Conservation (phyloP, 2,329 filamentous ascomycete species). For the Pseudocercospora cruenta region DNA sequence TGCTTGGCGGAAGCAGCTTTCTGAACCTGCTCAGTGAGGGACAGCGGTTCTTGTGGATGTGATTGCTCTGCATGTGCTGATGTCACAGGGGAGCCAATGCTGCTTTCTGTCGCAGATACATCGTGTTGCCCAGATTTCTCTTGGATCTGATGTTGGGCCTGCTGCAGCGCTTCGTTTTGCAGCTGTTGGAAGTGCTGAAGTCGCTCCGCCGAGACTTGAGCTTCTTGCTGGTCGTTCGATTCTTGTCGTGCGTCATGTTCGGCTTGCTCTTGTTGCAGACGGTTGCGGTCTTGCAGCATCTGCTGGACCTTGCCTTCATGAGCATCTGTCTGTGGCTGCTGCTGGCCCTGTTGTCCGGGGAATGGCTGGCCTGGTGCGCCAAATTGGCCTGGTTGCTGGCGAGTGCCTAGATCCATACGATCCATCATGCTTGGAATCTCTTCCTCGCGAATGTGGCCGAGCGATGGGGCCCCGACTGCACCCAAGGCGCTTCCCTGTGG, state of each 20-base stretch:
- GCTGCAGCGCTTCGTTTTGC: slow-evolving; percentile 52
- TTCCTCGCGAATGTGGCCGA: slow-evolving; percentile 65
- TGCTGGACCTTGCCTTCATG: slow-evolving; percentile 62
- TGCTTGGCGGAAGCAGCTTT: slow-evolving; percentile 68
- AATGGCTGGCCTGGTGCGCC: slow-evolving; percentile 49
- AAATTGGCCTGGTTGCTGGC: slow-evolving; percentile 54
- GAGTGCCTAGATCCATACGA: slow-evolving; percentile 63
- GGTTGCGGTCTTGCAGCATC: slow-evolving; percentile 64
- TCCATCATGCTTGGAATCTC: slow-evolving; percentile 66
- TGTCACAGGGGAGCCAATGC: slow-evolving; percentile 22
- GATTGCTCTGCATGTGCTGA: slow-evolving; percentile 17
- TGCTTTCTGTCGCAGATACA: slow-evolving; percentile 28
- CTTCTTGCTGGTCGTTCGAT: slow-evolving; percentile 53
- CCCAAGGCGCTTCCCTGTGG: slow-evolving; percentile 46
- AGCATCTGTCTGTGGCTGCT: slow-evolving; percentile 38
- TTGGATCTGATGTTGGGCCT: slow-evolving; percentile 2
- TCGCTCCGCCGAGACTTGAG: slow-evolving; percentile 58
- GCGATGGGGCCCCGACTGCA: slow-evolving; percentile 49
- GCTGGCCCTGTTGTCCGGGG: slow-evolving; percentile 48
- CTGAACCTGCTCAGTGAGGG: slow-evolving; percentile 82
- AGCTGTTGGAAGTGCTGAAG: slow-evolving; percentile 82
- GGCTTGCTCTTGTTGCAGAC: slow-evolving; percentile 64
- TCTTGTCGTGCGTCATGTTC: slow-evolving; percentile 54
- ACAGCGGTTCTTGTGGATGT: slow-evolving; percentile 59
- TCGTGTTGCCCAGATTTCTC: slow-evolving; percentile 35